Conservation (phyloP, 2,329 filamentous ascomycete genomes). For the Exophiala sp. region DNA sequence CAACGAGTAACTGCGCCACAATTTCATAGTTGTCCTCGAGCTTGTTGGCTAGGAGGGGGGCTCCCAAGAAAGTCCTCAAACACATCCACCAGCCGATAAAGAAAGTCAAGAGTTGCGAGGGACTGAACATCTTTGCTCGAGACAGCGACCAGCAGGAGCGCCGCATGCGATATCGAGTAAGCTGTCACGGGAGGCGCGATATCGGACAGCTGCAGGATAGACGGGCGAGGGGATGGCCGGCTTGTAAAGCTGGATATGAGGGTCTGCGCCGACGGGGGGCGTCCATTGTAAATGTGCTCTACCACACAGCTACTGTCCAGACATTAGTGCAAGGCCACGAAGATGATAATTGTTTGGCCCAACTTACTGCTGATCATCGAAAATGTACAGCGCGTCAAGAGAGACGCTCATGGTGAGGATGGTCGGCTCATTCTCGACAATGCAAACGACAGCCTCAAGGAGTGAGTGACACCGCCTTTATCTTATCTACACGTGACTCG, state of each 20-base stretch:
- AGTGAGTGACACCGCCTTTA: neutral
- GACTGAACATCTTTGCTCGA: slow-evolving; percentile 83
- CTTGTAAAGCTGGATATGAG: slow-evolving; percentile 83
- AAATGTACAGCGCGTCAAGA: slow-evolving; percentile 94
- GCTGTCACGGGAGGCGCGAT: slow-evolving; percentile 79
- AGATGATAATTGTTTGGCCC: neutral
- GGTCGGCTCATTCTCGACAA: neutral
- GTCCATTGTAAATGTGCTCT: slow-evolving; percentile 79
- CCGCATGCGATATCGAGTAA: slow-evolving; percentile 81
- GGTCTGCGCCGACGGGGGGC: slow-evolving; percentile 67
- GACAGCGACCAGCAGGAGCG: slow-evolving; percentile 78
- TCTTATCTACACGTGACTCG: slow-evolving; percentile 12
- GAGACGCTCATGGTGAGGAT: slow-evolving; percentile 65
- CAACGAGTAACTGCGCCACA: slow-evolving; percentile 81
- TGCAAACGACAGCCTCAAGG: neutral
- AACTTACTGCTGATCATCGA: slow-evolving; percentile 83
- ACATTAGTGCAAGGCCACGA: slow-evolving; percentile 7
- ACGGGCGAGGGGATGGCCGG: slow-evolving; percentile 73
- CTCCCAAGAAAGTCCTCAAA: slow-evolving; percentile 91
- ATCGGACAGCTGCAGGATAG: slow-evolving; percentile 75
- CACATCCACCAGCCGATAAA: slow-evolving; percentile 86
- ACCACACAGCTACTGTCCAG: slow-evolving; percentile 68
- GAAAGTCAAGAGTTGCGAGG: slow-evolving; percentile 83
- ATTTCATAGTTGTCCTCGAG: slow-evolving; percentile 90
- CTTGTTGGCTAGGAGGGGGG: slow-evolving; percentile 75